A percentile compares a stretch with the other conserved stretches of the same genome.
These are phyloP conservation scores for Kluyveromyces wickerhamii DNA, from an alignment of 805 yeast species.

Conservation along the genomic window DNA sequence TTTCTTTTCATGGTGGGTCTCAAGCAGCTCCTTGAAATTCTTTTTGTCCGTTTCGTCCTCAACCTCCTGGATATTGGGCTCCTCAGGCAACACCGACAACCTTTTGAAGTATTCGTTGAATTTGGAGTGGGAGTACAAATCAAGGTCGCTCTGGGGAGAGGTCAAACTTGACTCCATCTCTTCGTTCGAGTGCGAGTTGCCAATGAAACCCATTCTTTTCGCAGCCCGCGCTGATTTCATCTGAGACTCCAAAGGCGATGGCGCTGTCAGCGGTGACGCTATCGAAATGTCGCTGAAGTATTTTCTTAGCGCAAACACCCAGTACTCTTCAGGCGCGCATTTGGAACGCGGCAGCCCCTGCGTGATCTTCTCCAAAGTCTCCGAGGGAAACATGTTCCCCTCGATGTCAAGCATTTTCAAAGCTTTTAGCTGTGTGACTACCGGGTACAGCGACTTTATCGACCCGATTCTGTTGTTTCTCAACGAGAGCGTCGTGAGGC, in stretches of 20 bases:
- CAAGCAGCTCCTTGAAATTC: constrained; percentile 1
- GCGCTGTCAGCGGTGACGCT: constrained; percentile 7
- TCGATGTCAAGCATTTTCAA: constrained; percentile 53
- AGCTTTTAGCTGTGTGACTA: constrained; percentile 42
- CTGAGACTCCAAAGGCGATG: constrained; percentile 12
- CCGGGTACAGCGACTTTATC: constrained; percentile 41
- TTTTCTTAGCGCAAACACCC: constrained; percentile 26
- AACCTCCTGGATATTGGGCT: constrained; percentile 15
- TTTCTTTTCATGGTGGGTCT: constrained; percentile 8
- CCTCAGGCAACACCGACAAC: constrained; percentile 56
- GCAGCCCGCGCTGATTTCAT: constrained; percentile 47
- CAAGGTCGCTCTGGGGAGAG: constrained; percentile 8
- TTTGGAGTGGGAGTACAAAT: constrained; percentile 31
- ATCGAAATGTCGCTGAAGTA: constrained; percentile 15
- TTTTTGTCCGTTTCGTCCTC: constrained; percentile 10
- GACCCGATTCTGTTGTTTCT: constrained; percentile 46
- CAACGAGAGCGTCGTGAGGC: constrained; percentile 51
- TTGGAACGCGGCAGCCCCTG: constrained; percentile 14
- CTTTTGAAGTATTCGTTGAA: constrained; percentile 60
- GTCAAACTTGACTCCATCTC: constrained; percentile 3
- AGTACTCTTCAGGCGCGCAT: constrained; percentile 33
- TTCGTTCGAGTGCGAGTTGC: constrained; percentile 9
- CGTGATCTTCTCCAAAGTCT: constrained; percentile 37
- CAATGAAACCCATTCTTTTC: constrained; percentile 66
- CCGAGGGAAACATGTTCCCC: constrained; percentile 47